phyloP scores from a whole-genome alignment of 208 protist species.

The Leishmania aethiopica region DNA sequence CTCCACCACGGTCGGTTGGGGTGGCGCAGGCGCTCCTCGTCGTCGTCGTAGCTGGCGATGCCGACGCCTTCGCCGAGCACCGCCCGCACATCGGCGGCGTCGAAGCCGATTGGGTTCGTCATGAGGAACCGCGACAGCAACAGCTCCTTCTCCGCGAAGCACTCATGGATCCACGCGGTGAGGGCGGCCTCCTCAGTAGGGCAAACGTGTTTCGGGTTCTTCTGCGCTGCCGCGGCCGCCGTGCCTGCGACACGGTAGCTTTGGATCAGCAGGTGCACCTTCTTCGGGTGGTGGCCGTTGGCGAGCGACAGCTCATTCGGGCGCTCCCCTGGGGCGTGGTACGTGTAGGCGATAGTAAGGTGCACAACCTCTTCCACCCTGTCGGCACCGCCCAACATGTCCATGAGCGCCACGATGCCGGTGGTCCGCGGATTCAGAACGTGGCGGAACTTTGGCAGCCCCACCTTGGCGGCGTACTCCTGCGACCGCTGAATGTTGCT shows the following conservation, averaged over 20 bases:
- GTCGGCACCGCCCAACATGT: constrained; percentile 63
- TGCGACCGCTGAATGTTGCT: constrained; percentile 70
- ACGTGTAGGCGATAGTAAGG: constrained; percentile 88
- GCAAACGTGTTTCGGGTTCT: constrained; percentile 19
- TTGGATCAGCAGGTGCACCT: constrained; percentile 76
- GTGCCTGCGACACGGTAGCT: constrained; percentile 39
- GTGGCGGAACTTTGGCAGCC: constrained; percentile 64
- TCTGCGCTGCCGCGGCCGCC: constrained; percentile 12
- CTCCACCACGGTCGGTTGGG: constrained; percentile 19
- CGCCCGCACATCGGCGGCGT: constrained; percentile 50
- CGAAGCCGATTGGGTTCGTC: constrained; percentile 70
- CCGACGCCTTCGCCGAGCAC: constrained; percentile 56
- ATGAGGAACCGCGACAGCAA: constrained; percentile 74
- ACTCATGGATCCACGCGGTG: constrained; percentile 61
- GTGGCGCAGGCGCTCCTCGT: constrained; percentile 31
- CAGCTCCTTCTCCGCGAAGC: constrained; percentile 85
- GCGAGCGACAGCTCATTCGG: constrained; percentile 71
- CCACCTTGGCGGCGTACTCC: constrained; percentile 52
- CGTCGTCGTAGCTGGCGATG: constrained; percentile 60
- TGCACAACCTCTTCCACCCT: constrained; percentile 85
- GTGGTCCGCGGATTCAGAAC: constrained; percentile 86
- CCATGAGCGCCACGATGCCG: constrained; percentile 68
- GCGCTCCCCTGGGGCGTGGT: constrained; percentile 51
- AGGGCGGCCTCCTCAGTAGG: constrained; percentile 55
- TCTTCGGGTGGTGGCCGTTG: constrained; percentile 68